These are phyloP conservation scores for Penicillium corylophilum DNA, from an alignment of 2,329 filamentous ascomycete species.

Conservation along the genomic window DNA sequence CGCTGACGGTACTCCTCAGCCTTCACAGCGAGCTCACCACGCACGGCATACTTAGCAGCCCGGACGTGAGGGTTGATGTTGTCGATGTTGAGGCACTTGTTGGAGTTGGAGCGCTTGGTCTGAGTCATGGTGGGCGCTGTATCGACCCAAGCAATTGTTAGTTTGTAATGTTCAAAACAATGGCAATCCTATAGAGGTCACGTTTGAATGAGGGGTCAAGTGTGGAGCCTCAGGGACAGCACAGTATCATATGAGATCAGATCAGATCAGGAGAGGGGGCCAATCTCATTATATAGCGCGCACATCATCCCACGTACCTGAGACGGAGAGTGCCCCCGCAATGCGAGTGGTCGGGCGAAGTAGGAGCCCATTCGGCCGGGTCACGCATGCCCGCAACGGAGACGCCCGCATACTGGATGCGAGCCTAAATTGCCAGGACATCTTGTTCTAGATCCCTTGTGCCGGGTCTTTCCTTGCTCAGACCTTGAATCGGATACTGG, in stretches of 20 bases:
- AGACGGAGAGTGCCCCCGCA: conserved; percentile 24
- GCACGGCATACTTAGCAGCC: conserved; percentile 90
- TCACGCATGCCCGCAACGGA: conserved; percentile 29
- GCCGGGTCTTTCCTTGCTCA: background rate
- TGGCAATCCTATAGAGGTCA: background rate
- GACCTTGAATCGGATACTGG: too few relatives aligned
- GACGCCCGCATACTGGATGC: conserved; percentile 31
- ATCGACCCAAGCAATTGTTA: conserved; percentile 15
- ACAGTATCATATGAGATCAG: background rate
- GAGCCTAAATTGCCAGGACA: conserved; percentile 35
- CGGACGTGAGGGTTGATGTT: conserved; percentile 92
- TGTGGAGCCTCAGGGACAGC: background rate
- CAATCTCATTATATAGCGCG: conserved; percentile 16
- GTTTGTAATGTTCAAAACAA: conserved; percentile 2
- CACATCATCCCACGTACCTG: conserved; percentile 28
- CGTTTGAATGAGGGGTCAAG: background rate
- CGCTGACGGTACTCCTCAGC: conserved; percentile 84
- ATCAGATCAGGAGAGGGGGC: background rate
- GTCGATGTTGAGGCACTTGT: conserved; percentile 64
- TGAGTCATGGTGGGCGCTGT: conserved; percentile 31
- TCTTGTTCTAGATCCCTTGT: conserved; percentile 11
- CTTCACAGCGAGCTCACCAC: conserved; percentile 90
- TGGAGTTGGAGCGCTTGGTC: conserved; percentile 25
- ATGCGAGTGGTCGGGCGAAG: conserved; percentile 20
- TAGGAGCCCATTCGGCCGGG: conserved; percentile 31